Evolutionary conservation across 2,329 filamentous ascomycete species (phyloP).

Genomic region (Pseudophaeomoniella oleicola): DNA sequence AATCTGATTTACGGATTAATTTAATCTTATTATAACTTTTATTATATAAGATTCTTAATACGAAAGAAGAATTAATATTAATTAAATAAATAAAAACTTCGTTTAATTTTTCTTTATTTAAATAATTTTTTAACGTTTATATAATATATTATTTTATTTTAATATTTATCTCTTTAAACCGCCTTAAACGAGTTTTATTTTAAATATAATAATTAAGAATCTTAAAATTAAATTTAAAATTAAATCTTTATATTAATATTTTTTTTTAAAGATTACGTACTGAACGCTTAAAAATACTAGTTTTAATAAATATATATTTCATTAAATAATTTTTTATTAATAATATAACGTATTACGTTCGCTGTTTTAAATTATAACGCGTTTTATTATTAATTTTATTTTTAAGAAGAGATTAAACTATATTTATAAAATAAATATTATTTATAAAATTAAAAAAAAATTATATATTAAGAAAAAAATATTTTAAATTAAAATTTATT

Average conservation of each 20-base stretch:
- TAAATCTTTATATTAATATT: not conserved
- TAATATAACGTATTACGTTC: not conserved
- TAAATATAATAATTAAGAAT: not conserved
- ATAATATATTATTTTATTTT: not conserved
- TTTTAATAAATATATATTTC: not conserved
- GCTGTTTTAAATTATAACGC: not conserved
- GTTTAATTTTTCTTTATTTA: conserved; percentile 1
- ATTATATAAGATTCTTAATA: not conserved
- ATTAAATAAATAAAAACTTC: not conserved
- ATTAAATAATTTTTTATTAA: not conserved
- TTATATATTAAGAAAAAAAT: no score
- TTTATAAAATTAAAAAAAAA: no score
- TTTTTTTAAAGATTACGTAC: not conserved
- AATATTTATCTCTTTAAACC: not conserved
- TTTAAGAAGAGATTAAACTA: not conserved
- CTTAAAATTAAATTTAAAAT: not conserved
- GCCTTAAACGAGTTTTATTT: not conserved
- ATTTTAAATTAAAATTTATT: no score
- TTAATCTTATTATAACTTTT: not conserved
- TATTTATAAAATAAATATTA: no score
- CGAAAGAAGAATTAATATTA: not conserved
- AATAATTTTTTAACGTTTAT: not conserved
- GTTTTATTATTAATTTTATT: not conserved
- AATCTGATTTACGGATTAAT: not conserved
- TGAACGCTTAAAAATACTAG: not conserved